phyloP scores from a whole-genome alignment of 768 basidiomycete species.

The Gyrodon lividus region DNA sequence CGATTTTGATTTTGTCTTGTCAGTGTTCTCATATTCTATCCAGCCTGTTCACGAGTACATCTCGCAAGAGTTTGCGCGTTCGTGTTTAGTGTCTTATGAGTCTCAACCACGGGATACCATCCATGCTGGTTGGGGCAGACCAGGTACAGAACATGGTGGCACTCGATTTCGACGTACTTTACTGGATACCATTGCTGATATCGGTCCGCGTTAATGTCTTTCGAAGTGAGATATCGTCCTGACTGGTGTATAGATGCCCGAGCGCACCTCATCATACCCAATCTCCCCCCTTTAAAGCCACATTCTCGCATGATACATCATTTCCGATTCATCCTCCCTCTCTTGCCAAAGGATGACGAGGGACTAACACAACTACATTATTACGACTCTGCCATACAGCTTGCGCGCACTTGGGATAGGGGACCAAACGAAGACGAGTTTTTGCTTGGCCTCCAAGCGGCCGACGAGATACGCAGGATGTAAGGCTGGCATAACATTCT shows the following conservation, averaged over 20 bases:
- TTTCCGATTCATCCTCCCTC: conserved; percentile 71
- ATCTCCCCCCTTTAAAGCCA: conserved; percentile 66
- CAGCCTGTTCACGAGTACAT: conserved; percentile 69
- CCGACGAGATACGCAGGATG: conserved; percentile 60
- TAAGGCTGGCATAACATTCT: conserved; percentile 25
- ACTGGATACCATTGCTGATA: conserved; percentile 66
- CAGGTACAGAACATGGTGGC: conserved; percentile 60
- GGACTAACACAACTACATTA: conserved; percentile 70
- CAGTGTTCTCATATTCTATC: not conserved
- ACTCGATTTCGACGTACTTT: conserved; percentile 64
- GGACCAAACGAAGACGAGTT: conserved; percentile 72
- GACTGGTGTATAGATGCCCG: conserved; percentile 49
- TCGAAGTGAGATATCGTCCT: conserved; percentile 1
- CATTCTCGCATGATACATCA: conserved; percentile 78
- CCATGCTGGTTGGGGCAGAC: conserved; percentile 77
- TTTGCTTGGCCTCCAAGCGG: conserved; percentile 58
- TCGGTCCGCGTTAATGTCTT: conserved; percentile 48
- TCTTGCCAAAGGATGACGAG: conserved; percentile 57
- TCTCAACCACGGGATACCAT: conserved; percentile 63
- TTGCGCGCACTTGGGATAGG: conserved; percentile 57
- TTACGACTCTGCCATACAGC: conserved; percentile 75
- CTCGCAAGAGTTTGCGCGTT: conserved; percentile 71
- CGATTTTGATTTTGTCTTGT: not conserved
- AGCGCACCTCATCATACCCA: conserved; percentile 71
- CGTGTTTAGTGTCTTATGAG: conserved; percentile 69